Evolutionary conservation across 768 basidiomycete species (phyloP).

Genomic region (Serpula lacrymans): DNA sequence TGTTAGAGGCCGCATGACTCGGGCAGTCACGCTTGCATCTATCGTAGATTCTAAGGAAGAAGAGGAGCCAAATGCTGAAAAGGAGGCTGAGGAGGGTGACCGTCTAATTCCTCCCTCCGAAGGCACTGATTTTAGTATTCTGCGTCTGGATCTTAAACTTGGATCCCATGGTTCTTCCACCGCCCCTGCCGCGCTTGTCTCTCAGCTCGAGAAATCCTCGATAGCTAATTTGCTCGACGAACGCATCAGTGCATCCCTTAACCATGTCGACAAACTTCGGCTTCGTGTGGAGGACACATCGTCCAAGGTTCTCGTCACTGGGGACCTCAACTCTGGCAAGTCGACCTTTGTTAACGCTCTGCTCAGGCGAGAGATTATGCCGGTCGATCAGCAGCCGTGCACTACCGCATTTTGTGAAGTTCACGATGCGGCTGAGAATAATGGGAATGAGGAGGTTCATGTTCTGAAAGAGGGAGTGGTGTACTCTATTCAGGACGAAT

Average conservation of each 20-base stretch:
- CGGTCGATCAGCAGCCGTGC: conserved; percentile 96
- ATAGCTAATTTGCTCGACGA: conserved; percentile 91
- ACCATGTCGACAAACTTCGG: conserved; percentile 82
- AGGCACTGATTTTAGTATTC: conserved; percentile 73
- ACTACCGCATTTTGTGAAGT: conserved; percentile 98
- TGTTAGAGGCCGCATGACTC: conserved; percentile 44
- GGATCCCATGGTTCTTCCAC: conserved; percentile 66
- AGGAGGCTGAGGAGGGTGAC: conserved; percentile 26
- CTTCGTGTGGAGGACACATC: conserved; percentile 87
- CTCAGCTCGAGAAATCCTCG: conserved; percentile 88
- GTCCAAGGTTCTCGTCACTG: conserved; percentile 95
- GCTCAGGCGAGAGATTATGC: conserved; percentile 87
- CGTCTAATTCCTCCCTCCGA: conserved; percentile 40
- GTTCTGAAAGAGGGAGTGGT: conserved; percentile 62
- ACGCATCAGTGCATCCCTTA: conserved; percentile 67
- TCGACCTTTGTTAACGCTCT: conserved; percentile 98
- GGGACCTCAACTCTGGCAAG: conserved; percentile 97
- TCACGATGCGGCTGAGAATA: conserved; percentile 81
- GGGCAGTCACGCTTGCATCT: conserved; percentile 57
- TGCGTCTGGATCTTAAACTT: conserved; percentile 90
- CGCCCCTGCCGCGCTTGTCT: conserved; percentile 70
- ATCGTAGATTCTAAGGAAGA: conserved; percentile 46
- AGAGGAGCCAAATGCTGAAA: conserved; percentile 21
- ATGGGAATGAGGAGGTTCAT: conserved; percentile 82
- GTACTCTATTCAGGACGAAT: conserved; percentile 69